Percentiles rank a stretch among this genome's conserved stretches.
These are phyloP conservation scores for Helotiales sp. DNA, from an alignment of 2,329 filamentous ascomycete species.

Conservation along the genomic window DNA sequence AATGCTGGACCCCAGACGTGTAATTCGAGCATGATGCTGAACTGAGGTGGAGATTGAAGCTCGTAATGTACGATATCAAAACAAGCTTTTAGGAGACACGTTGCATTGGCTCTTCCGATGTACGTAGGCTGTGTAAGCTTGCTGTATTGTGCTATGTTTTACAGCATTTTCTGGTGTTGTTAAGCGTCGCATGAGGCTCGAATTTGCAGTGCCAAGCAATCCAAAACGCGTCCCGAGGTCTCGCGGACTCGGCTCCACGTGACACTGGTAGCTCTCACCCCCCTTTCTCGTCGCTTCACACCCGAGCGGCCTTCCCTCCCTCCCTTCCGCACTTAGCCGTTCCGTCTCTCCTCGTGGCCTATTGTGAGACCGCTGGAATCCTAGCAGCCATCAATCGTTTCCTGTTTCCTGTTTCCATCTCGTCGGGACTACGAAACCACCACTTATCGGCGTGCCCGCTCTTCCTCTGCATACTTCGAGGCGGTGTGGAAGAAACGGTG, in stretches of 20 bases:
- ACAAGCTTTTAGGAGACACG: neutral
- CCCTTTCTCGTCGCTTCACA: neutral
- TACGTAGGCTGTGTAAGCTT: neutral
- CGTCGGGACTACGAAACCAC: neutral
- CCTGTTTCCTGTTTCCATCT: neutral
- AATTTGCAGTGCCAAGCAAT: neutral
- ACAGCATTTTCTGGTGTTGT: neutral
- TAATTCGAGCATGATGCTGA: conserved; percentile 61
- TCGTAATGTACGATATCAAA: neutral
- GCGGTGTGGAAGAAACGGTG: too few species aligned
- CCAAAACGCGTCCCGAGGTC: neutral
- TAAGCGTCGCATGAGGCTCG: neutral
- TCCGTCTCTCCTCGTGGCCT: neutral
- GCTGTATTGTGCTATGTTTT: neutral
- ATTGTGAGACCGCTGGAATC: neutral
- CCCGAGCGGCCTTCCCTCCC: neutral
- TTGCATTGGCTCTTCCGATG: neutral
- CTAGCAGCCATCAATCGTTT: neutral
- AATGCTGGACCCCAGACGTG: conserved; percentile 92
- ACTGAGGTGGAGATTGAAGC: neutral
- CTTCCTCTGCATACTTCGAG: neutral
- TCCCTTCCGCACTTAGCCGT: neutral
- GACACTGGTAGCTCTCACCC: neutral
- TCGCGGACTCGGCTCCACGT: neutral
- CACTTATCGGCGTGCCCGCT: neutral